Conservation (phyloP, 257 asterid genomes). For the Catharanthus roseus region DNA sequence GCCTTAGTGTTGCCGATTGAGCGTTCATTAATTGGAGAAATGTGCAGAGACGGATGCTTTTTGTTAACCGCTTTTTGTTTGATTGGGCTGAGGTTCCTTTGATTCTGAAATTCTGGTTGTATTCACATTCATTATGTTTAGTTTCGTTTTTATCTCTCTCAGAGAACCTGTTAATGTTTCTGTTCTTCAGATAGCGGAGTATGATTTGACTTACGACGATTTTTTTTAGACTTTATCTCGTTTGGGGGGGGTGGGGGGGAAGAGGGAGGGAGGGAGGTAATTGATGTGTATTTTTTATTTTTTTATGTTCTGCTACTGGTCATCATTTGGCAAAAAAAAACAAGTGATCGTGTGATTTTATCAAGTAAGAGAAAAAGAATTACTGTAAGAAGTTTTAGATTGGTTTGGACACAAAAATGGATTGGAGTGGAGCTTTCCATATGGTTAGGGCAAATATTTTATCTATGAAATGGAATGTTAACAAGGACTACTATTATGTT, state of each 20-base stretch:
- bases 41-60: not conserved
- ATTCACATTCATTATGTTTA: not conserved
- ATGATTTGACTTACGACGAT: too few species aligned
- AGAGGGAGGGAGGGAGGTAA: too few species aligned
- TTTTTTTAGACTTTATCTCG: not conserved
- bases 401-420: not conserved
- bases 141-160: not conserved
- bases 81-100: not conserved
- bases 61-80: not conserved
- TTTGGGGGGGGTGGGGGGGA: not conserved
- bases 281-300: too few species aligned
- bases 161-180: too few species aligned
- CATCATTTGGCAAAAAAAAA: not conserved
- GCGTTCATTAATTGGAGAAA: not conserved
- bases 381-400: not conserved
- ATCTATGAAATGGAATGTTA: not conserved
- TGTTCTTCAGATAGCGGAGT: too few species aligned
- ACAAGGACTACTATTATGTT: not conserved
- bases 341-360: not conserved
- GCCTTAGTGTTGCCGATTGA: not conserved
- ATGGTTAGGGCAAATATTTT: not conserved
- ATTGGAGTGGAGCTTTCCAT: not conserved
- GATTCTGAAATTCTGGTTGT: conserved; percentile 6
- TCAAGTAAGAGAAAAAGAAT: not conserved
- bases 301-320: too few species aligned